Evolutionary conservation across 1,284 basidiomycete genomes (phyloP), one percentile per base, ranked within the genome.

Genomic region (Sporisorium scitamineum): DNA sequence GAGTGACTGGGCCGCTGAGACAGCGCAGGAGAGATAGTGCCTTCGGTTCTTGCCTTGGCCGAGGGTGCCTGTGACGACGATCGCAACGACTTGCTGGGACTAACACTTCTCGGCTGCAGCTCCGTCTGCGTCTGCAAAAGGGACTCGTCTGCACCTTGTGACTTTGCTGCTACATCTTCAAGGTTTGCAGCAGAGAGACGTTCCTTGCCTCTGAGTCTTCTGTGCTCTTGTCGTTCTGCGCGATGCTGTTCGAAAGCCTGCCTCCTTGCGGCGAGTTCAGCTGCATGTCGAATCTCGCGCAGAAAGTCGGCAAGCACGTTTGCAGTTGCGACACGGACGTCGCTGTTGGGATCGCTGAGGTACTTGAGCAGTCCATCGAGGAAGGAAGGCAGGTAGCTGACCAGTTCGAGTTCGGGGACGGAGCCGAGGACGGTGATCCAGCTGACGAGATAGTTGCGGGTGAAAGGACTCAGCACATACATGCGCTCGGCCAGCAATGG

Each of bases 361-460:
- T 98, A 99, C 86, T 94, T 94, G 77, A 80, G 75, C 47, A 99
- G 89, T 3, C 94, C 95, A 76, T 97, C 95, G 44, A 99, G 87
- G 85, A 99, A 97, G 79, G 96, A 92, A 0, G 97, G 96, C 18
- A 99, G 90, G 86, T 94, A 97, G 31, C 92, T 91, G 54, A 99
- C 93, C 24, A 99, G 89, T 85, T 99, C 95, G 55, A 99, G 88
- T 84, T 99, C 95, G 1, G 97, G 97, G 1, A 99, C 94, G 6
- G 95, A 97, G 84, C 98, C 95, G 42, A 99, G 89, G 2, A 97
- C 93, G 52, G 91, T 94, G 71, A 99, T 93, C 97, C 97, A 99
- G 10, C 93, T 93, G 45, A 97, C 94, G 31, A 99, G 90, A 85
- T 96, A 99, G 85, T 93, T 97, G 74, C 97, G 89, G 1, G 96